Evolutionary conservation across 208 protist genomes (phyloP), one percentile per base, ranked within the genome.

Genomic region (Vickermania ingenoplastis): DNA sequence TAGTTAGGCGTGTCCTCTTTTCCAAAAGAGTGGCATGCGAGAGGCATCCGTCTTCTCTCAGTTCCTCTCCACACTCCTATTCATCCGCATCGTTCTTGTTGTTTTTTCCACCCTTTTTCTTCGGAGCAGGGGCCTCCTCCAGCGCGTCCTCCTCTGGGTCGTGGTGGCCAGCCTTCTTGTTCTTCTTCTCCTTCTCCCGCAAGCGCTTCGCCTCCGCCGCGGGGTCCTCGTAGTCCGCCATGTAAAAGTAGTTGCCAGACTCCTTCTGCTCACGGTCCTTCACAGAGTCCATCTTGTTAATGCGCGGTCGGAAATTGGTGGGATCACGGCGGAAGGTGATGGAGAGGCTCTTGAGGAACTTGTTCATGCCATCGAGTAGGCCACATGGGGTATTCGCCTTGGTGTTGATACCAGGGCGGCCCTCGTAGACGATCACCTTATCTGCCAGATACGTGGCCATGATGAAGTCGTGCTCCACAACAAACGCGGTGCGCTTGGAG

Each of bases 391-490:
- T 48, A 53, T 79, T 91, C 49, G 98, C 99, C 24, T 58, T 92
- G 72, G 97, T 98, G 50, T 98, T 76, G 17, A 98, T 68, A 23
- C 88, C 87, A 7, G 98, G 98, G 27, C 75, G 79, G 69, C 99
- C 99, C 13, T 99, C 95, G 76, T 99, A 99, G 27, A 99, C 98
- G 56, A 99, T 95, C 49, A 99, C 99, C 57, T 92, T 83, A 76
- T 99, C 98, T 21, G 99, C 98, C 27, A 99, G 84, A 79, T 99
- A 99, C 0, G 98, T 99, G 54, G 98, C 98, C 98, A 99, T 99
- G 74, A 99, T 99, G 79, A 99, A 99, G 78, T 99, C 99, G 86
- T 99, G 99, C 83, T 99, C 99, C 29, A 99, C 98, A 67, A 99
- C 89, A 81, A 99, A 99, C 13, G 96, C 98, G 58, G 97, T 98